phyloP scores from a whole-genome alignment of 352 stramenopile genomes.

The Phytophthora syringae region DNA sequence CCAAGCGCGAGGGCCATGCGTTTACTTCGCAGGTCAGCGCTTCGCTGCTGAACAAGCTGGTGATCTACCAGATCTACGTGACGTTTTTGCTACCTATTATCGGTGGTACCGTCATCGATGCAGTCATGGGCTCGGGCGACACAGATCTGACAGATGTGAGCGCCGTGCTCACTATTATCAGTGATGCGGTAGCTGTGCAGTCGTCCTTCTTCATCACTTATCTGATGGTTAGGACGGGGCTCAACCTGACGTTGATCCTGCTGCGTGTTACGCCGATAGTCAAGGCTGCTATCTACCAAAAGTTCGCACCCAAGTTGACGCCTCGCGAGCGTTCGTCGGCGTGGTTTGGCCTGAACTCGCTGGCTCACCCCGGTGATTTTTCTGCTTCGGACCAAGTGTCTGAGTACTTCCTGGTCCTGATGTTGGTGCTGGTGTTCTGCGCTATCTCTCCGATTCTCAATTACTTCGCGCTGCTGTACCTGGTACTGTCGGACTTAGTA shows the following conservation, averaged over 20 bases:
- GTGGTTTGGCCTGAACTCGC: conserved; percentile 74
- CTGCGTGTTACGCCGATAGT: conserved; percentile 77
- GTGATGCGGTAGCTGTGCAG: conserved; percentile 69
- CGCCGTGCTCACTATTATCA: conserved; percentile 60
- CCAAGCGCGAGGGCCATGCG: conserved; percentile 80
- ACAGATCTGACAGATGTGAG: conserved; percentile 55
- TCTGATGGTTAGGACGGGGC: conserved; percentile 75
- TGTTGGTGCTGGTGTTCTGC: conserved; percentile 80
- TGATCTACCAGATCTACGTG: conserved; percentile 86
- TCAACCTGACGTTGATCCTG: conserved; percentile 72
- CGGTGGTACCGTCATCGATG: conserved; percentile 78
- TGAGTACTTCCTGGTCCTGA: conserved; percentile 77
- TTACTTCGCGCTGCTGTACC: conserved; percentile 78
- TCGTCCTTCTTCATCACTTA: conserved; percentile 87
- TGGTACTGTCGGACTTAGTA: conserved; percentile 78
- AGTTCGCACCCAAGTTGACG: conserved; percentile 82
- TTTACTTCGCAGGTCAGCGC: conserved; percentile 66
- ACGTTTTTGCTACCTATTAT: conserved; percentile 88
- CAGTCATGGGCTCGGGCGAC: conserved; percentile 57
- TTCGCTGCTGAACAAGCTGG: conserved; percentile 83
- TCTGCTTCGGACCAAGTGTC: conserved; percentile 60
- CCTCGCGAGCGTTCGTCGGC: conserved; percentile 68
- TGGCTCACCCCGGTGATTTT: conserved; percentile 69
- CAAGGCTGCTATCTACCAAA: conserved; percentile 81
- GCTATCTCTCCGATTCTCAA: conserved; percentile 78